Conservation (phyloP, 768 basidiomycete genomes). For the Amanita brunnescens region DNA sequence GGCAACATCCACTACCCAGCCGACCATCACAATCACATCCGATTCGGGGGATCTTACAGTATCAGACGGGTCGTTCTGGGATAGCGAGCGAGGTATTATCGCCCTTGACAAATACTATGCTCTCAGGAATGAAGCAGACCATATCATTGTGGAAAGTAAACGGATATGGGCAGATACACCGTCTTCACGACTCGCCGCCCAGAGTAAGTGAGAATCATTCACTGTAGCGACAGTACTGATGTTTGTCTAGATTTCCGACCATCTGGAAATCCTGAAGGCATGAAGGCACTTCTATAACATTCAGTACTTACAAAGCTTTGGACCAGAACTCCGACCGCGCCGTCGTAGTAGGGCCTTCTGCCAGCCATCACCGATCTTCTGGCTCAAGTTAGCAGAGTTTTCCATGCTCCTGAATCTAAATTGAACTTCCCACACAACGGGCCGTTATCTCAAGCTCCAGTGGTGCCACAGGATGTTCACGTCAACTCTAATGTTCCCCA, state of each 20-base stretch:
- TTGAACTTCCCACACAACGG: slow-evolving; percentile 10
- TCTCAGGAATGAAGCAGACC: slow-evolving; percentile 58
- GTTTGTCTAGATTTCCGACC: no score
- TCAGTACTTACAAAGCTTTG: slow-evolving; percentile 64
- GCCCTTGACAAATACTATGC: slow-evolving; percentile 62
- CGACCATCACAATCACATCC: slow-evolving; percentile 49
- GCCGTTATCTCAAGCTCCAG: slow-evolving; percentile 19
- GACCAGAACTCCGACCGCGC: slow-evolving; percentile 55
- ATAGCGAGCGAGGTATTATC: slow-evolving; percentile 59
- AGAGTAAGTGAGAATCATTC: slow-evolving; percentile 42
- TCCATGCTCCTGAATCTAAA: slow-evolving; percentile 34
- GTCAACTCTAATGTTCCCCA: background rate
- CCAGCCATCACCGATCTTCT: slow-evolving; percentile 62
- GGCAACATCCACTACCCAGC: slow-evolving; percentile 27
- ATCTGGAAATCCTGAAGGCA: slow-evolving; percentile 59
- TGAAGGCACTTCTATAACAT: slow-evolving; percentile 66
- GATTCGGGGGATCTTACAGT: slow-evolving; percentile 34
- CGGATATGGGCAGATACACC: slow-evolving; percentile 62
- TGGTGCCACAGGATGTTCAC: background rate
- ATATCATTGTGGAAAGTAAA: slow-evolving; percentile 58
- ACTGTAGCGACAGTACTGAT: slow-evolving; percentile 4
- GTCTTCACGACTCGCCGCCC: slow-evolving; percentile 61
- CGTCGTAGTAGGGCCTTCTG: slow-evolving; percentile 54
- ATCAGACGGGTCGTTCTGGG: slow-evolving; percentile 40
- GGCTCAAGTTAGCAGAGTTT: no score